Base-by-base conservation (phyloP, 2,329 filamentous ascomycete species). In the Epichloe sylvatica region DNA sequence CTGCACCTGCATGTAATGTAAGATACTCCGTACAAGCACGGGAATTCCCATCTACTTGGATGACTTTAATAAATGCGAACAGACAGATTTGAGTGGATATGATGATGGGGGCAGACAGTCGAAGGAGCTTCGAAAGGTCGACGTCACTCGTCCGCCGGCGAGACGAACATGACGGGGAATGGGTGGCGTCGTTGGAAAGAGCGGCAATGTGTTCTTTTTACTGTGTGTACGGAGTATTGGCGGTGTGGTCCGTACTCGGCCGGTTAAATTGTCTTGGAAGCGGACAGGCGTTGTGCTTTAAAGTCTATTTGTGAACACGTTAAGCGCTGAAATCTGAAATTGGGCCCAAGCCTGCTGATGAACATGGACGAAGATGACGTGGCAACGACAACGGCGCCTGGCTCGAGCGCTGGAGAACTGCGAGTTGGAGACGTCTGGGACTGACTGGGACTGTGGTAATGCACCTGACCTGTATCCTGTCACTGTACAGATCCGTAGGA, bases 1-100 rank as follows among this genome's bases (percentile, higher is more conserved):
- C 56, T 63, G 60, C 49, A 56, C 52, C 48, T 53, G 61, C 47
- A 62, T 62, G 59, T 62, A 51, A 30, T 11, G 30, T 30, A 30
- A 11, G 30, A 12, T 5, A 9, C 23, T 25, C 23, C 7, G 23
- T 25, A 8, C 25, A 33, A 23, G 12, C 12, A 41, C 25, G 6
- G 25, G 8, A 30, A 30, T 41, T 41, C 7, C 12, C 35, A 37
- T n/a, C 2, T 37, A n/a, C 35, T n/a, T 15, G 35, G 35, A n/a
- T 37, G 35, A 7, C 11, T n/a, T n/a, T n/a, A n/a, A 17, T 5
- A 5, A 30, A n/a, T 9, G 2, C 17, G 13, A 30, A 13, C 15
- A 15, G 15, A 40, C 36, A 19, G 37, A 45, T 25, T 17, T 17
- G 6, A 38, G 23, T 30, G 19, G 23, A 35, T 13, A 41, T 17